These are phyloP conservation scores for Syzygium oleosum DNA, from an alignment of 345 rosid species.

Conservation along the genomic window DNA sequence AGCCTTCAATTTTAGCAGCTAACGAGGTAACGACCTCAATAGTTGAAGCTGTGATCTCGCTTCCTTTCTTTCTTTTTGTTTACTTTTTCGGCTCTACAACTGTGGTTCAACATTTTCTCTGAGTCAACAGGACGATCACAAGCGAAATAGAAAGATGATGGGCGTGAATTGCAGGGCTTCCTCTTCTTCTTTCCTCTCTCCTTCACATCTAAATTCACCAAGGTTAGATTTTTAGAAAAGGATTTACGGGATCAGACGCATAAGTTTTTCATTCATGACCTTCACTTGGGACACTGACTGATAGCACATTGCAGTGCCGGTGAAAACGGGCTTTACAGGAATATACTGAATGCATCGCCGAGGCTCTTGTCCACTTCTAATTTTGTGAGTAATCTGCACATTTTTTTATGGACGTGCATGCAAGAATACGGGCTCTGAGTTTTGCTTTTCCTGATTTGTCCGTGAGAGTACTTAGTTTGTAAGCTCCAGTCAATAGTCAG, in stretches of 20 bases:
- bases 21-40: constrained; percentile 4
- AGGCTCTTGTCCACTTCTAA: constrained; percentile 20
- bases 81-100: background rate
- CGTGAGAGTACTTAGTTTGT: background rate
- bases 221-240: constrained; percentile 16
- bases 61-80: background rate
- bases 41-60: background rate
- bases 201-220: constrained; percentile 18
- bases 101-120: background rate
- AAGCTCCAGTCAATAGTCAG: background rate
- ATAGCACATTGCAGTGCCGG: constrained; percentile 19
- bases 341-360: constrained; percentile 26
- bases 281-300: background rate
- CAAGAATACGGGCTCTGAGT: background rate
- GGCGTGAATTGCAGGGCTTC: constrained; percentile 36
- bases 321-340: constrained; percentile 16
- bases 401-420: background rate
- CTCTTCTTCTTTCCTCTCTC: constrained; percentile 32
- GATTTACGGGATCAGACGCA: background rate
- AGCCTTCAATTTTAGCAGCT: background rate
- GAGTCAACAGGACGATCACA: background rate
- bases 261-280: background rate
- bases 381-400: constrained; percentile 30
- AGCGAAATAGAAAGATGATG: constrained; percentile 18
- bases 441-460: background rate